Conservation (phyloP, 202 grass and related monocot species). For the Setaria viridis region DNA sequence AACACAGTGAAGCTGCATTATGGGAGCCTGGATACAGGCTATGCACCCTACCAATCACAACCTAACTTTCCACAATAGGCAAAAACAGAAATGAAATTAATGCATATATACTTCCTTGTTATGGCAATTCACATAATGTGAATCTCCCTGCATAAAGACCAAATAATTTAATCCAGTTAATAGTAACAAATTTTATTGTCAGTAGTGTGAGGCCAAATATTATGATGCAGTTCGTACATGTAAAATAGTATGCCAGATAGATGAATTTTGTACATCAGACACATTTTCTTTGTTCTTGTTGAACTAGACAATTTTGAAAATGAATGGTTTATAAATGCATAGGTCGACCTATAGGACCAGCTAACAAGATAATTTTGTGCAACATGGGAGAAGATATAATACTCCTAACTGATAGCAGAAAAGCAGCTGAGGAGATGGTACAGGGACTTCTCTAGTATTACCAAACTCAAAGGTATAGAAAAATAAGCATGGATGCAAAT, state of each 20-base stretch:
- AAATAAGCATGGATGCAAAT: constrained; percentile 17
- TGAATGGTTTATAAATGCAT: neutral
- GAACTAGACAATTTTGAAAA: constrained; percentile 7
- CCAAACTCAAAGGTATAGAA: neutral
- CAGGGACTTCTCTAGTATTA: neutral
- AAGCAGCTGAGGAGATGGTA: neutral
- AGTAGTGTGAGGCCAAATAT: neutral
- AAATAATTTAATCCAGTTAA: neutral
- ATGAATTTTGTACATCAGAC: neutral
- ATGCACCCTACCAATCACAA: no score
- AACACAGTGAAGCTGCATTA: no score
- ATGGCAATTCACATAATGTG: neutral
- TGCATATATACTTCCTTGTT: no score
- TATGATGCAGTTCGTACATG: neutral
- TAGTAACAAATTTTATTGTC: neutral
- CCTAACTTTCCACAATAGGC: no score
- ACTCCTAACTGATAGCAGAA: neutral
- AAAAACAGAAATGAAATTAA: no score
- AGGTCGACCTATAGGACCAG: neutral
- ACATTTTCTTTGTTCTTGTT: neutral
- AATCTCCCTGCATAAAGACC: neutral
- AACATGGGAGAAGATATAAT: neutral
- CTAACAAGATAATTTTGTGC: neutral
- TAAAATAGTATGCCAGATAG: neutral
- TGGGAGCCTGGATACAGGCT: no score